Evolutionary conservation across 2,329 filamentous ascomycete genomes (phyloP).

Genomic region (Endoconidiophora laricicola): DNA sequence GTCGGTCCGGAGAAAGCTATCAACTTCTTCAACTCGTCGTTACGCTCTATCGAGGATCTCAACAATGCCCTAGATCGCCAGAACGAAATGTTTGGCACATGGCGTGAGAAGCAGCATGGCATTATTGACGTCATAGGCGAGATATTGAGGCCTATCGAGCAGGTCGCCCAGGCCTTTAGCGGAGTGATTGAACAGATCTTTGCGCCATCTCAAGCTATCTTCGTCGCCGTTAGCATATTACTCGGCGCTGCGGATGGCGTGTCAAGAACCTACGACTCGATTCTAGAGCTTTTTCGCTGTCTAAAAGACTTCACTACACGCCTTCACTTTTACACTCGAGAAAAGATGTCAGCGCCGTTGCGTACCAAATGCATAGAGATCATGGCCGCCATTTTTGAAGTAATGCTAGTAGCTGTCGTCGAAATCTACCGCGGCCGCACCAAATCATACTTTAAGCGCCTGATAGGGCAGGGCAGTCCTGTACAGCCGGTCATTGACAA

Average conservation of each 20-base stretch:
- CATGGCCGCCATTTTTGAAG: conserved; percentile 27
- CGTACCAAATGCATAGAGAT: conserved; percentile 26
- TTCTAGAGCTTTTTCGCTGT: conserved; percentile 27
- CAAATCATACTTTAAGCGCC: conserved; percentile 25
- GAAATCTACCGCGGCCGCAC: conserved; percentile 25
- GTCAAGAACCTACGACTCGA: conserved; percentile 28
- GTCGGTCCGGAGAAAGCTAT: conserved; percentile 5
- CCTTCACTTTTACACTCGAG: conserved; percentile 25
- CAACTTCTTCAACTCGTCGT: conserved; percentile 8
- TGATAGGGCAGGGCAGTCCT: conserved; percentile 25
- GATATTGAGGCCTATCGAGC: conserved; percentile 22
- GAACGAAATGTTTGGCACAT: conserved; percentile 13
- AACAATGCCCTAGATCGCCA: conserved; percentile 9
- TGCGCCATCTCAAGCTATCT: conserved; percentile 25
- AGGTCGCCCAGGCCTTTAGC: conserved; percentile 23
- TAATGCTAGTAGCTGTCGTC: conserved; percentile 27
- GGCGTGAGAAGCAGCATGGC: conserved; percentile 11
- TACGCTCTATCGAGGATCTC: conserved; percentile 11
- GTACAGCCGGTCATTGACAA: conserved; percentile 25
- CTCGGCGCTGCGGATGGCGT: conserved; percentile 29
- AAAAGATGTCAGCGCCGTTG: conserved; percentile 23
- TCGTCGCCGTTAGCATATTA: conserved; percentile 27
- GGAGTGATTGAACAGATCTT: conserved; percentile 24
- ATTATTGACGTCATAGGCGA: conserved; percentile 13
- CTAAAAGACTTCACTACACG: conserved; percentile 28